phyloP scores from a whole-genome alignment of 306 rosid species.

The Ormosia emarginata region DNA sequence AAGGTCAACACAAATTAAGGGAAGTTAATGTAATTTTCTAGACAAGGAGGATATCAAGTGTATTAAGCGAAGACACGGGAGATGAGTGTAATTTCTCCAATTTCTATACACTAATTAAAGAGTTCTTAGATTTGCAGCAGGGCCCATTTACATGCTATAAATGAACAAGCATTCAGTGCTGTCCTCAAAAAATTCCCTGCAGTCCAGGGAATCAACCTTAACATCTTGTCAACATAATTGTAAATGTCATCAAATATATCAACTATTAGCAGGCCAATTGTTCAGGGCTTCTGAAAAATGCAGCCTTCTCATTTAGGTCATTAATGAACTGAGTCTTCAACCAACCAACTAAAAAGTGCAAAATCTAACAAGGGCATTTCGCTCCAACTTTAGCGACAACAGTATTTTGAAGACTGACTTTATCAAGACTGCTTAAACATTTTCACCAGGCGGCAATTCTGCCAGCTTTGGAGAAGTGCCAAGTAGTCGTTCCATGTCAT shows the following conservation, averaged over 20 bases:
- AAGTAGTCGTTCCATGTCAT: constrained; percentile 92
- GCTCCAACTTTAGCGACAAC: background rate
- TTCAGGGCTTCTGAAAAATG: constrained; percentile 21
- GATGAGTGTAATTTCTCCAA: too few species aligned
- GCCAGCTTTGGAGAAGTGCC: constrained; percentile 78
- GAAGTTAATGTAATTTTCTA: too few species aligned
- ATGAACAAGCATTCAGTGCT: background rate
- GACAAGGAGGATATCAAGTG: too few species aligned
- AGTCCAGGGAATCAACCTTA: background rate
- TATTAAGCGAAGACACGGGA: too few species aligned
- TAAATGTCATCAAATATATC: background rate
- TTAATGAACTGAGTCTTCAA: background rate
- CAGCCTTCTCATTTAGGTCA: constrained; percentile 20
- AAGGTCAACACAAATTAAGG: too few species aligned
- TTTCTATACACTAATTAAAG: too few species aligned
- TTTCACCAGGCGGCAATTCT: constrained; percentile 93
- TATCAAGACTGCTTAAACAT: constrained; percentile 23
- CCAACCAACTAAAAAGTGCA: constrained; percentile 11
- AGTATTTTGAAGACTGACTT: background rate
- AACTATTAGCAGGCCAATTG: constrained; percentile 3
- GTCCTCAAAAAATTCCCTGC: background rate
- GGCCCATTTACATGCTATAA: background rate
- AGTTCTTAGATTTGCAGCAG: too few species aligned
- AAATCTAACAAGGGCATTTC: background rate
- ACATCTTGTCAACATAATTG: constrained; percentile 6